Percentiles rank a stretch among this genome's conserved stretches.
Evolutionary conservation across 345 rosid genomes (phyloP).

Genomic region (Mallotus nudiflorus): DNA sequence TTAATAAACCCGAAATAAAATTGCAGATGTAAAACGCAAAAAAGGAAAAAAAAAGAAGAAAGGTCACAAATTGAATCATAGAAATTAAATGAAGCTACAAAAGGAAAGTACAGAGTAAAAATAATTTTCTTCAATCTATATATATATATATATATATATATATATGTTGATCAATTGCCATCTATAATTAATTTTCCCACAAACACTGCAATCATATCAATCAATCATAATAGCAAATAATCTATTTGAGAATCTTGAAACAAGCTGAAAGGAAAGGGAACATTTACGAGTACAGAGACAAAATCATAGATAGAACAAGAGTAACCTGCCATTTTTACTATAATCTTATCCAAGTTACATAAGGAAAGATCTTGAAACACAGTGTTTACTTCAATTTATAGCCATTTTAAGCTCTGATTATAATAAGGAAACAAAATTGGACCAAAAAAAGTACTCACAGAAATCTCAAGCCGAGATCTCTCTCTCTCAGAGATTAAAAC

Average conservation of each 20-base stretch:
- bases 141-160: too few species aligned
- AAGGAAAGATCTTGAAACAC: constrained; percentile 11
- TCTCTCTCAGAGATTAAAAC: too few species aligned
- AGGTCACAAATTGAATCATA: background rate
- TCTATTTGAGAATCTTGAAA: background rate
- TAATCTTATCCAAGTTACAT: background rate
- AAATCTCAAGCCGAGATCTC: constrained; percentile 14
- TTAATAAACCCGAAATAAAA: background rate
- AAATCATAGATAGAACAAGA: background rate
- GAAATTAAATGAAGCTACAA: background rate
- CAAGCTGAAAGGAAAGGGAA: background rate
- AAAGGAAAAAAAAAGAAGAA: background rate
- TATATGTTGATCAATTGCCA: background rate
- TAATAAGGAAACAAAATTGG: background rate
- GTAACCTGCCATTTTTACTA: background rate
- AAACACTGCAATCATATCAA: background rate
- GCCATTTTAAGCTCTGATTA: constrained; percentile 5
- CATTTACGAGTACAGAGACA: background rate
- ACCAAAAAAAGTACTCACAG: constrained; percentile 14
- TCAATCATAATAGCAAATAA: too few species aligned
- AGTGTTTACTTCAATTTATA: background rate
- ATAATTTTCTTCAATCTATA: background rate
- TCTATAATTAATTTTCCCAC: too few species aligned
- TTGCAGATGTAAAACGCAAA: too few species aligned
- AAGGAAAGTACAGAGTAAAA: background rate